Conservation (phyloP, 495 filamentous ascomycete species). For the Aspergillus egyptiacus region DNA sequence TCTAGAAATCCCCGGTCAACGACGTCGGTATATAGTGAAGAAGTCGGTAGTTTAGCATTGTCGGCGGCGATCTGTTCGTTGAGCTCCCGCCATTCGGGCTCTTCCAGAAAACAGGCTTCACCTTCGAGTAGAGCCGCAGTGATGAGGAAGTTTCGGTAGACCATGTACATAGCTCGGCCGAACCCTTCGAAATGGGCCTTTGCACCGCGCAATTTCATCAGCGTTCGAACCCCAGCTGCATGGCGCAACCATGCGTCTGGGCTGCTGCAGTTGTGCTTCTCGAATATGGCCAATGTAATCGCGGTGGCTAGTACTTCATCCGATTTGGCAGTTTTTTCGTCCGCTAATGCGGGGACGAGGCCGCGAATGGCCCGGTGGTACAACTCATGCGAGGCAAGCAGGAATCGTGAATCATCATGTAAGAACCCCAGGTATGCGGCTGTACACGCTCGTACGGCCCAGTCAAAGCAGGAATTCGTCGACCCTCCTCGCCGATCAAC, state of each 20-base stretch:
- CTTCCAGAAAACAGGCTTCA: conserved; percentile 28
- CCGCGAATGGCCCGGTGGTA: conserved; percentile 23
- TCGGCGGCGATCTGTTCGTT: conserved; percentile 25
- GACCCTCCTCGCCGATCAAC: conserved; percentile 16
- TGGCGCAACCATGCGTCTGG: conserved; percentile 31
- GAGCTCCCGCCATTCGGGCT: conserved; percentile 31
- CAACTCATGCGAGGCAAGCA: conserved; percentile 17
- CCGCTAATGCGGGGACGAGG: conserved; percentile 13
- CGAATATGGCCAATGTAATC: conserved; percentile 30
- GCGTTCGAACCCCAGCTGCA: conserved; percentile 29
- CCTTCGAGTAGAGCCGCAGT: conserved; percentile 23
- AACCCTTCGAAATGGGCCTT: conserved; percentile 27
- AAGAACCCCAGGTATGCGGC: conserved; percentile 23
- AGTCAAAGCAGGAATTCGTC: conserved; percentile 20
- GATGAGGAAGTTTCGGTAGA: conserved; percentile 30
- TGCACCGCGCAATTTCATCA: conserved; percentile 32
- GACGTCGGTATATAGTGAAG: conserved; percentile 27
- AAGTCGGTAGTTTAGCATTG: conserved; percentile 27
- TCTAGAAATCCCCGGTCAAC: conserved; percentile 26
- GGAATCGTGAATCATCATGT: conserved; percentile 17
- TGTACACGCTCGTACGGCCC: conserved; percentile 26
- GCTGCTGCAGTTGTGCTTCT: conserved; percentile 30
- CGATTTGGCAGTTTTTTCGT: conserved; percentile 21
- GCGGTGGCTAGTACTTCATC: conserved; percentile 25
- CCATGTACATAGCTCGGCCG: conserved; percentile 29